Evolutionary conservation across 2,329 filamentous ascomycete genomes (phyloP).

Genomic region (Colletotrichum sp.): DNA sequence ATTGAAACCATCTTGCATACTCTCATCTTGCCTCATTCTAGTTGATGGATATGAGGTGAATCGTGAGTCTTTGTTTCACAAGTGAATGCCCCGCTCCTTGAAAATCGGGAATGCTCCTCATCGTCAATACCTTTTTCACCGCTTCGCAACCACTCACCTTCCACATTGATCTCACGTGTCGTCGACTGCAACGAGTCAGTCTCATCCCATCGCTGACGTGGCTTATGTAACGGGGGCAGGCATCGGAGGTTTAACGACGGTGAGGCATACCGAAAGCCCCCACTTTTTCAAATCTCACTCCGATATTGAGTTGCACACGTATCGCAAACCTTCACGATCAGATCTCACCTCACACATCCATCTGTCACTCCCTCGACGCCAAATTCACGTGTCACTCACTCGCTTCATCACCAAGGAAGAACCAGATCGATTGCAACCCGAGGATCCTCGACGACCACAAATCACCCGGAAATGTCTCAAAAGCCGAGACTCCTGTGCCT

Average conservation of each 20-base stretch:
- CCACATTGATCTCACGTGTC: neutral
- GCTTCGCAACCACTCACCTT: neutral
- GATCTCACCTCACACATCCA: neutral
- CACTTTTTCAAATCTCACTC: neutral
- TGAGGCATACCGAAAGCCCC: neutral
- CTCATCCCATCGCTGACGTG: neutral
- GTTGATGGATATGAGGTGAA: neutral
- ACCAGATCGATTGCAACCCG: neutral
- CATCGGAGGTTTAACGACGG: neutral
- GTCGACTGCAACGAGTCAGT: neutral
- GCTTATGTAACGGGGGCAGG: neutral
- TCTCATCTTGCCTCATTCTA: neutral
- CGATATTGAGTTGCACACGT: neutral
- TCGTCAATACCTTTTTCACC: neutral
- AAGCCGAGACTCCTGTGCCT: slow-evolving; percentile 15
- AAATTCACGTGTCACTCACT: neutral
- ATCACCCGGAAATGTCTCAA: neutral
- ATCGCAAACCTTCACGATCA: neutral
- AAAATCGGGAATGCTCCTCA: neutral
- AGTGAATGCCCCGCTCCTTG: neutral
- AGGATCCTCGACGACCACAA: neutral
- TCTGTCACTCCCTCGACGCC: neutral
- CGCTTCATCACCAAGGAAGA: neutral
- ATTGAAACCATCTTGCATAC: neutral
- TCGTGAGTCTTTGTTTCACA: neutral